phyloP scores from a whole-genome alignment of 2,329 filamentous ascomycete species.

The Xylariaceae sp. region DNA sequence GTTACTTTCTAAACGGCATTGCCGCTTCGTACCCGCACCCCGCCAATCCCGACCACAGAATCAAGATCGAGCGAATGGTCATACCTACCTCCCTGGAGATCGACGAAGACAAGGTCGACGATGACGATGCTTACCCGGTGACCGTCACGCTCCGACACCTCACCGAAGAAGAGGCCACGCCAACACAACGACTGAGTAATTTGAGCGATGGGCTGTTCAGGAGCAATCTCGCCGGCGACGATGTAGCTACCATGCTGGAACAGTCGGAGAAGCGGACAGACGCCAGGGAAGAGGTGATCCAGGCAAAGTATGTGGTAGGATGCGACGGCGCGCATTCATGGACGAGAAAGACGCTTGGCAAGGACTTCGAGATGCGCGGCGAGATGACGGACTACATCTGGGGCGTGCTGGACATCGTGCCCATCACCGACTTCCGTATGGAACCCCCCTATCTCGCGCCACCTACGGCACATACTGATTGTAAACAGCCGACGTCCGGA shows the following conservation, averaged over 20 bases:
- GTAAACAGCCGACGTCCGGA: constrained; percentile 48
- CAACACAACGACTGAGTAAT: constrained; percentile 37
- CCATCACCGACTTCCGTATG: constrained; percentile 49
- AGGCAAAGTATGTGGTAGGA: constrained; percentile 61
- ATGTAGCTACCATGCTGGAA: constrained; percentile 45
- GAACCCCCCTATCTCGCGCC: not conserved
- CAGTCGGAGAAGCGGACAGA: constrained; percentile 30
- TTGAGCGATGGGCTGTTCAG: constrained; percentile 50
- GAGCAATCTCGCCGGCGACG: constrained; percentile 51
- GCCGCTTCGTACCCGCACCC: constrained; percentile 31
- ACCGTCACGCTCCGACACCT: constrained; percentile 53
- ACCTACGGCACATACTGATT: constrained; percentile 1
- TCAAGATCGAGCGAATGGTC: constrained; percentile 53
- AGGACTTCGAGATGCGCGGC: constrained; percentile 48
- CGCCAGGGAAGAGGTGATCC: constrained; percentile 42
- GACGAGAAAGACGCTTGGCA: constrained; percentile 54
- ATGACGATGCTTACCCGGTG: constrained; percentile 52
- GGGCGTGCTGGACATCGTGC: constrained; percentile 44
- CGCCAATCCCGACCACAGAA: constrained; percentile 19
- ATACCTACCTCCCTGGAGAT: constrained; percentile 50
- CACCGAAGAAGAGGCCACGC: constrained; percentile 51
- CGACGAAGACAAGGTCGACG: constrained; percentile 43
- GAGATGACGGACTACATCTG: constrained; percentile 51
- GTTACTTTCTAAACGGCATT: constrained; percentile 53
- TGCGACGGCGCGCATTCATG: constrained; percentile 66